Percentiles rank a stretch among this genome's conserved stretches.
Evolutionary conservation across 352 stramenopile genomes (phyloP).

Genomic region (Pythium rishiriense): DNA sequence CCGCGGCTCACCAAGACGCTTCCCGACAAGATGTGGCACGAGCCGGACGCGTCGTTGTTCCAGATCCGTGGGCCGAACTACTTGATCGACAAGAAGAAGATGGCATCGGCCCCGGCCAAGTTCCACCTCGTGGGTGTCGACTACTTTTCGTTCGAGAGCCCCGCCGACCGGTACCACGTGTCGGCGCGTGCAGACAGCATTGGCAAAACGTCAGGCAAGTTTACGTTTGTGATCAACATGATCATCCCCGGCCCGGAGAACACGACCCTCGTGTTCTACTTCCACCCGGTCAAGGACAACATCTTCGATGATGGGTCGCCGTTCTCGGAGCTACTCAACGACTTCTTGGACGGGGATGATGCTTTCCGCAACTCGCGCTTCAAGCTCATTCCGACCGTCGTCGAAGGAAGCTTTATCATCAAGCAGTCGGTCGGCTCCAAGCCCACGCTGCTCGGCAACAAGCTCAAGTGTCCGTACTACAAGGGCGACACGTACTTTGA

Average conservation of each 20-base stretch:
- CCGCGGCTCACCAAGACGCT: conserved; percentile 69
- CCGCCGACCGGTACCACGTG: conserved; percentile 77
- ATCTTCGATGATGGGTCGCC: conserved; percentile 86
- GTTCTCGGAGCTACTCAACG: conserved; percentile 87
- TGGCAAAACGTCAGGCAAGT: conserved; percentile 68
- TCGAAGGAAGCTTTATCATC: conserved; percentile 97
- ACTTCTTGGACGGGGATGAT: conserved; percentile 94
- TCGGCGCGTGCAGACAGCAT: conserved; percentile 70
- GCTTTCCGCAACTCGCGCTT: conserved; percentile 95
- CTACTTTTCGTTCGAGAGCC: conserved; percentile 73
- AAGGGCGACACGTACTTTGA: conserved; percentile 94
- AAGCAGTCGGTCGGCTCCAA: conserved; percentile 94
- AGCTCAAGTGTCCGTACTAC: conserved; percentile 92
- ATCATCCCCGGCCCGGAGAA: conserved; percentile 85
- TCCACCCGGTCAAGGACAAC: conserved; percentile 73
- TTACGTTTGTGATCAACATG: conserved; percentile 91
- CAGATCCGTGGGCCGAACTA: conserved; percentile 89
- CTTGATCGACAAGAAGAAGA: conserved; percentile 88
- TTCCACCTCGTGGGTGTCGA: conserved; percentile 85
- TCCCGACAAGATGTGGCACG: conserved; percentile 82
- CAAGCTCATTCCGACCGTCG: conserved; percentile 97
- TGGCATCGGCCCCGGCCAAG: conserved; percentile 60
- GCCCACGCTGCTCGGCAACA: conserved; percentile 96
- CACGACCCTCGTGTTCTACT: conserved; percentile 86
- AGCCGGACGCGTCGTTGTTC: conserved; percentile 81